Evolutionary conservation across 2,329 filamentous ascomycete genomes (phyloP).

Genomic region (Penicillium sp.): DNA sequence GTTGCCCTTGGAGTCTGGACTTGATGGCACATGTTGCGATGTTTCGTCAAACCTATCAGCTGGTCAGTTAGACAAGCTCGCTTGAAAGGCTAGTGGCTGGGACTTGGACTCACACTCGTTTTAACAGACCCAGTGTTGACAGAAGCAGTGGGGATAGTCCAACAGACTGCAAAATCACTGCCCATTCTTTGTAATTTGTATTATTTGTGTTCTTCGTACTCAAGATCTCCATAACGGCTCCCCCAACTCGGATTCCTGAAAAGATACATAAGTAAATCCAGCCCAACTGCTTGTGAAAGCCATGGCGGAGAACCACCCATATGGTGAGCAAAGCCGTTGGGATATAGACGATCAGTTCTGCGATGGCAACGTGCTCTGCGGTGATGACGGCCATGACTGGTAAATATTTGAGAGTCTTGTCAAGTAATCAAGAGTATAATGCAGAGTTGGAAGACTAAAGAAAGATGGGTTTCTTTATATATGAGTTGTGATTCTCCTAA

Average conservation of each 20-base stretch:
- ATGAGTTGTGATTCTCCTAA: not conserved
- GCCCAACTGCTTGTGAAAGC: slow-evolving; percentile 11
- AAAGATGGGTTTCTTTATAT: not conserved
- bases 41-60: slow-evolving; percentile 5
- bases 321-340: slow-evolving; percentile 5
- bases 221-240: slow-evolving; percentile 6
- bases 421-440: not conserved
- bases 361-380: slow-evolving; percentile 6
- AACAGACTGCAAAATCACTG: slow-evolving; percentile 4
- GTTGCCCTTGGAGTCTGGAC: slow-evolving; percentile 1
- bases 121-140: slow-evolving; percentile 5
- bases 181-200: slow-evolving; percentile 6
- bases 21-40: not conserved
- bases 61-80: not conserved
- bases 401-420: not conserved
- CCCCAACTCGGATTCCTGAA: slow-evolving; percentile 5
- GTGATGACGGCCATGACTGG: slow-evolving; percentile 2
- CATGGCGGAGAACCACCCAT: slow-evolving; percentile 6
- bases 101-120: slow-evolving; percentile 3
- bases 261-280: slow-evolving; percentile 9
- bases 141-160: slow-evolving; percentile 8
- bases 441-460: not conserved
- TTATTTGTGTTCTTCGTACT: slow-evolving; percentile 2
- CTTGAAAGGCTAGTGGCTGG: no score
- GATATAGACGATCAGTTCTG: slow-evolving; percentile 9